phyloP scores from a whole-genome alignment of 108 stramenopile species.

The Craspedostauros australis region DNA sequence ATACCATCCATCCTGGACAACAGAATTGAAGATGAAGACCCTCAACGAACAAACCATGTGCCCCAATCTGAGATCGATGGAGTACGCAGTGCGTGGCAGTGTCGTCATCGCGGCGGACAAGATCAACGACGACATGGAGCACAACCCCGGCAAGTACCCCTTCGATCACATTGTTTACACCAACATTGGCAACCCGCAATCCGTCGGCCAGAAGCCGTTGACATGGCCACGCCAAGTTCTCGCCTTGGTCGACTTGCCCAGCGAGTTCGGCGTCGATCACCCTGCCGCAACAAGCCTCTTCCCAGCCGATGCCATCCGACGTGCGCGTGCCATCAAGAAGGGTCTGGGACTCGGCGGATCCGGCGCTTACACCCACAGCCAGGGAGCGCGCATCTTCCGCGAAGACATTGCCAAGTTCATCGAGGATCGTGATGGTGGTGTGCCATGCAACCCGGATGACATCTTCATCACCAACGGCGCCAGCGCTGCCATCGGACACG shows the following conservation, averaged over 20 bases:
- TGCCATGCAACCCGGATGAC: slow-evolving; percentile 56
- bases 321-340: slow-evolving; percentile 61
- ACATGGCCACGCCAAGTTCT: slow-evolving; percentile 96
- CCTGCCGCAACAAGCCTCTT: slow-evolving; percentile 48
- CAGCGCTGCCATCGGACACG: slow-evolving; percentile 71
- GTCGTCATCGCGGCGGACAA: slow-evolving; percentile 79
- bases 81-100: slow-evolving; percentile 84
- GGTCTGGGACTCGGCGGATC: slow-evolving; percentile 58
- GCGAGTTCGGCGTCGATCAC: slow-evolving; percentile 69
- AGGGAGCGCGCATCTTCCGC: slow-evolving; percentile 69
- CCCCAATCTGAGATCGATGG: slow-evolving; percentile 58
- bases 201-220: slow-evolving; percentile 88
- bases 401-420: slow-evolving; percentile 86
- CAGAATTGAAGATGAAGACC: slow-evolving; percentile 13
- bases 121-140: slow-evolving; percentile 44
- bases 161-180: slow-evolving; percentile 90
- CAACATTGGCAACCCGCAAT: slow-evolving; percentile 98
- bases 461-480: slow-evolving; percentile 97
- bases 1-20: no score
- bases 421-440: slow-evolving; percentile 60
- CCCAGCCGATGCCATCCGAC: slow-evolving; percentile 66
- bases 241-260: slow-evolving; percentile 76
- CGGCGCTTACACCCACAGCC: slow-evolving; percentile 83
- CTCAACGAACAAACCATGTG: slow-evolving; percentile 62
- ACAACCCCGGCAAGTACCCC: slow-evolving; percentile 21